Evolutionary conservation across 164 flowering plant species (phyloP).

Genomic region (Protea cynaroides): DNA sequence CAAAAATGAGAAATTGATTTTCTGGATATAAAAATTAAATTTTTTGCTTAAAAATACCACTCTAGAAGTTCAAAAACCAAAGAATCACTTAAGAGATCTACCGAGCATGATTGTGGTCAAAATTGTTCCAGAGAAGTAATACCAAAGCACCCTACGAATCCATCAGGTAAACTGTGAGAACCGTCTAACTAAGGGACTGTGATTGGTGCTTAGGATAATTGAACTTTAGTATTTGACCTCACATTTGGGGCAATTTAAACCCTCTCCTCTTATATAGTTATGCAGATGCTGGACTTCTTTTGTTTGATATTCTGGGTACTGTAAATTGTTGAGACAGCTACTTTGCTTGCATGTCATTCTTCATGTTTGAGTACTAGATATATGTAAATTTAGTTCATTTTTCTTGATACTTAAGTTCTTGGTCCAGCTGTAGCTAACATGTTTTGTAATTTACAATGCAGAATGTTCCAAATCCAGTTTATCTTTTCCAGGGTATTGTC

Average conservation of each 20-base stretch:
- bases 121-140: too few relatives aligned
- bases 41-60: too few relatives aligned
- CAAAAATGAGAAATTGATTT: too few relatives aligned
- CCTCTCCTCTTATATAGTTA: not conserved
- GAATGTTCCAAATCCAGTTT: slow-evolving; percentile 92
- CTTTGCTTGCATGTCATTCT: not conserved
- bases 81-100: too few relatives aligned
- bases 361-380: not conserved
- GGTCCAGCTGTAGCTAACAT: not conserved
- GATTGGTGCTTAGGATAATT: not conserved
- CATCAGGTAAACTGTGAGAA: not conserved
- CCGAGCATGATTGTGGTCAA: too few relatives aligned
- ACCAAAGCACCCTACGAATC: not conserved
- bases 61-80: too few relatives aligned
- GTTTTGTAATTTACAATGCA: slow-evolving; percentile 26
- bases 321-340: not conserved
- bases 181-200: not conserved
- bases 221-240: not conserved
- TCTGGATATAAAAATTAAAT: too few relatives aligned
- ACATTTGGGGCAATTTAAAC: too few relatives aligned
- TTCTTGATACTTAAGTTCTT: not conserved
- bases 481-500: slow-evolving; percentile 98
- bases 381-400: not conserved
- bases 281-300: not conserved
- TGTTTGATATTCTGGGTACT: not conserved